These are phyloP conservation scores for Psophocarpus tetragonolobus DNA, from an alignment of 306 rosid species.

Conservation along the genomic window DNA sequence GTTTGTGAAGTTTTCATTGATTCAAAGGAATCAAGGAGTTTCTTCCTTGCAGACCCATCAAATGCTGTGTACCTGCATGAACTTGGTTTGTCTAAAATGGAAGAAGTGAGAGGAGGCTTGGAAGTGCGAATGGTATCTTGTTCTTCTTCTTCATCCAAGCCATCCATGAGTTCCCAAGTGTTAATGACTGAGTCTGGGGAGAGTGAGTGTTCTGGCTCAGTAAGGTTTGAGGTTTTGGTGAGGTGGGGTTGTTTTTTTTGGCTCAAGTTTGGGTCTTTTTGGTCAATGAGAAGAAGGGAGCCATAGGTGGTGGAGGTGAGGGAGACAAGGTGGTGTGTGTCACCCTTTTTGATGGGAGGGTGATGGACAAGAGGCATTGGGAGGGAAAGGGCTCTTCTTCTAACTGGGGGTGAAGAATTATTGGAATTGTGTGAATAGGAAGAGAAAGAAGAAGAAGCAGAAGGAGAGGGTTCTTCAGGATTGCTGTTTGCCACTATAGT, in stretches of 20 bases:
- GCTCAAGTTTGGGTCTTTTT: conserved; percentile 42
- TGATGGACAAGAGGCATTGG: conserved; percentile 77
- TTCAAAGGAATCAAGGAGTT: conserved; percentile 46
- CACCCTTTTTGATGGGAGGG: conserved; percentile 76
- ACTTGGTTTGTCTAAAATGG: conserved; percentile 37
- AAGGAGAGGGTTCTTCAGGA: conserved; percentile 38
- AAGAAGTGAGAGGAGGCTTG: conserved; percentile 29
- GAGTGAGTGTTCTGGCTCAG: conserved; percentile 39
- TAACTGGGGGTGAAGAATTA: conserved; percentile 50
- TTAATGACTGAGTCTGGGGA: conserved; percentile 93
- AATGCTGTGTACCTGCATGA: conserved; percentile 53
- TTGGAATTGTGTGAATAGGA: conserved; percentile 44
- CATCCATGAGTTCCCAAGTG: conserved; percentile 94
- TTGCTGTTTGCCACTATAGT: conserved; percentile 45
- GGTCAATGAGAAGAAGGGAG: conserved; percentile 62
- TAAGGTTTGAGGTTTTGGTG: background rate
- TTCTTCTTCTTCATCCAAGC: conserved; percentile 45
- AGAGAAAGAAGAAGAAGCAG: conserved; percentile 17
- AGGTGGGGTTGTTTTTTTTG: conserved; percentile 3
- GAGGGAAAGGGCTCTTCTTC: conserved; percentile 53
- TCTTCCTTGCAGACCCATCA: conserved; percentile 54
- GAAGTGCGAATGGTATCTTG: background rate
- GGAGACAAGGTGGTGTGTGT: conserved; percentile 81
- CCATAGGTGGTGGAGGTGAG: conserved; percentile 95
- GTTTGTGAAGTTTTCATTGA: conserved; percentile 40